Percentiles rank a stretch among this genome's conserved stretches.
Conservation (phyloP, 345 rosid species). For the Jatropha curcas region DNA sequence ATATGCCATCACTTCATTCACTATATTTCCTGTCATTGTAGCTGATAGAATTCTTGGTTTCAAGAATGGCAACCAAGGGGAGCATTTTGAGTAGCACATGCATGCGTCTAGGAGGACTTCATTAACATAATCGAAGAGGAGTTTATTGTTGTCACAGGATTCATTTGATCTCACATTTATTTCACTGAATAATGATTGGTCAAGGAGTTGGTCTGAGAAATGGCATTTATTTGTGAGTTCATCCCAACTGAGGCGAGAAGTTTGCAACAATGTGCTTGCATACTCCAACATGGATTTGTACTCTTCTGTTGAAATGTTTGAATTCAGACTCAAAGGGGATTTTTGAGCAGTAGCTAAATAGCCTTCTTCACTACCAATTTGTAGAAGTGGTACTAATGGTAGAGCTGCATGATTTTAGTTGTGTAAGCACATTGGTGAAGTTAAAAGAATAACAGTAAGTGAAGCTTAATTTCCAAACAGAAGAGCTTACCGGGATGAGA, state of each 20-base stretch:
- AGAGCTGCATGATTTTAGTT: slow-evolving; percentile 34
- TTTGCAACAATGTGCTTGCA: slow-evolving; percentile 42
- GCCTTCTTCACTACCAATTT: slow-evolving; percentile 28
- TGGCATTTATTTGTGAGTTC: slow-evolving; percentile 42
- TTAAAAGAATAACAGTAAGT: background rate
- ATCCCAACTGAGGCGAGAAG: slow-evolving; percentile 56
- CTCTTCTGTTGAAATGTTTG: slow-evolving; percentile 16
- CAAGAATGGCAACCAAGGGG: slow-evolving; percentile 41
- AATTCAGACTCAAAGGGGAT: slow-evolving; percentile 19
- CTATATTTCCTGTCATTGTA: slow-evolving; percentile 25
- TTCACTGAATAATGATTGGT: slow-evolving; percentile 43
- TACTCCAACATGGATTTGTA: slow-evolving; percentile 37
- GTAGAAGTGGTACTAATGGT: slow-evolving; percentile 20
- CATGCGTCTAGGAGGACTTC: slow-evolving; percentile 56
- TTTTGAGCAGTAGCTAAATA: slow-evolving; percentile 9
- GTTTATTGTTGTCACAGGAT: slow-evolving; percentile 27
- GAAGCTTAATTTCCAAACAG: background rate
- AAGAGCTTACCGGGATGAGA: slow-evolving; percentile 39
- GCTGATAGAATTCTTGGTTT: slow-evolving; percentile 26
- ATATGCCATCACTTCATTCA: slow-evolving; percentile 47
- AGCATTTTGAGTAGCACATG: slow-evolving; percentile 34
- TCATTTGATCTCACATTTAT: slow-evolving; percentile 30
- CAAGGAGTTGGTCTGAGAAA: slow-evolving; percentile 38
- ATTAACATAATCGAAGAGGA: slow-evolving; percentile 52
- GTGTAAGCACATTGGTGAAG: slow-evolving; percentile 6